A percentile compares a stretch with the other conserved stretches of the same genome.
These are phyloP conservation scores for Perkinsus marinus DNA, from an alignment of 169 alveolate species.

Conservation along the genomic window DNA sequence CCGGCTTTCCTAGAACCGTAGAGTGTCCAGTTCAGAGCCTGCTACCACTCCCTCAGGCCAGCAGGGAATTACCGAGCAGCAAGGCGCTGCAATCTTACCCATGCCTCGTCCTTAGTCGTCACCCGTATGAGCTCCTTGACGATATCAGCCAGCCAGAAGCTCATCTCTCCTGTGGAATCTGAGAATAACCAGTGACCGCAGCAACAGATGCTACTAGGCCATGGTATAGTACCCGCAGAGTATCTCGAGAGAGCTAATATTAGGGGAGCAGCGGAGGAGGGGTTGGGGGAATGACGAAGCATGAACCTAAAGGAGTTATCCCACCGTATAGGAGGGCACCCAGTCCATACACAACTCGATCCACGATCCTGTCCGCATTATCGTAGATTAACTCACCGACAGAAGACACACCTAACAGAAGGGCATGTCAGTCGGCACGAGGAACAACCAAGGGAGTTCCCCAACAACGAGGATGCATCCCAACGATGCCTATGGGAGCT, in stretches of 20 bases:
- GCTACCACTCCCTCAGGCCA: too few relatives aligned
- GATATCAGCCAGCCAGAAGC: not conserved
- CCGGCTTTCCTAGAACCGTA: too few relatives aligned
- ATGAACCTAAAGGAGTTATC: not conserved
- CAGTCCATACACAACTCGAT: not conserved
- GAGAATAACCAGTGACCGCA: not conserved
- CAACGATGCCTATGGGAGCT: too few relatives aligned
- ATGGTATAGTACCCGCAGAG: not conserved
- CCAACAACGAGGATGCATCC: not conserved
- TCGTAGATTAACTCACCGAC: not conserved
- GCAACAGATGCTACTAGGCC: not conserved
- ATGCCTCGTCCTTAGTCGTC: not conserved
- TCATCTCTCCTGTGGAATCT: not conserved
- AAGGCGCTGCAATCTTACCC: not conserved
- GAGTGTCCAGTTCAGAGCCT: too few relatives aligned
- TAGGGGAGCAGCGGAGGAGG: not conserved
- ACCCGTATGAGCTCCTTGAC: not conserved
- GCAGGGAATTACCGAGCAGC: too few relatives aligned
- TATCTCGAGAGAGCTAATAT: not conserved
- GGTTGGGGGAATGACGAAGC: not conserved
- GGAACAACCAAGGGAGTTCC: not conserved
- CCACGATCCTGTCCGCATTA: not conserved
- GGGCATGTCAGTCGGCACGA: not conserved
- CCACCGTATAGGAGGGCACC: not conserved
- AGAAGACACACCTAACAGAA: not conserved